Evolutionary conservation across 768 basidiomycete genomes (phyloP).

Genomic region (Postia placenta): DNA sequence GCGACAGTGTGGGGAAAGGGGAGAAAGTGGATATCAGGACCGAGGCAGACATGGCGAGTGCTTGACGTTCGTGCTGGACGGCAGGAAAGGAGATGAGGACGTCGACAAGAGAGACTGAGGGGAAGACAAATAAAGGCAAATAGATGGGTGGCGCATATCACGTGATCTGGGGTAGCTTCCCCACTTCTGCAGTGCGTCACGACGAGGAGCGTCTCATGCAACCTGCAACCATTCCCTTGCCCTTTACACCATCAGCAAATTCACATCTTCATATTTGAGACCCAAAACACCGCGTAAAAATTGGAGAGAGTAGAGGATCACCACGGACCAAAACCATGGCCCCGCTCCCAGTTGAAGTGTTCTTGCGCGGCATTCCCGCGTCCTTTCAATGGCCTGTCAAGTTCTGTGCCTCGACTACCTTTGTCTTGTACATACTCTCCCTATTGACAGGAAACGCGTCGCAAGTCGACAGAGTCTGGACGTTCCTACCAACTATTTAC

Average conservation of each 20-base stretch:
- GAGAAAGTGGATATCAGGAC: constrained; percentile 56
- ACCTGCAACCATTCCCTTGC: too few relatives aligned
- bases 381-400: constrained; percentile 50
- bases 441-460: constrained; percentile 74
- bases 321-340: too few relatives aligned
- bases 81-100: neutral
- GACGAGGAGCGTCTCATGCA: too few relatives aligned
- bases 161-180: constrained; percentile 10
- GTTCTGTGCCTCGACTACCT: constrained; percentile 46
- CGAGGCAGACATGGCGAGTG: constrained; percentile 37
- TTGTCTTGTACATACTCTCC: constrained; percentile 50
- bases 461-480: constrained; percentile 80
- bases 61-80: neutral
- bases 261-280: too few relatives aligned
- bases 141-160: neutral
- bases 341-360: constrained; percentile 8
- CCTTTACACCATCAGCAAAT: too few relatives aligned
- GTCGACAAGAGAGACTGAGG: neutral
- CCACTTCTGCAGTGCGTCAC: too few relatives aligned
- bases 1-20: constrained; percentile 51
- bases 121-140: neutral
- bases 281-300: neutral
- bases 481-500: constrained; percentile 75
- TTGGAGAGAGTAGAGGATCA: too few relatives aligned
- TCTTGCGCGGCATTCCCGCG: constrained; percentile 17